Conservation (phyloP, 2,329 filamentous ascomycete species). For the Claviceps arundinis region DNA sequence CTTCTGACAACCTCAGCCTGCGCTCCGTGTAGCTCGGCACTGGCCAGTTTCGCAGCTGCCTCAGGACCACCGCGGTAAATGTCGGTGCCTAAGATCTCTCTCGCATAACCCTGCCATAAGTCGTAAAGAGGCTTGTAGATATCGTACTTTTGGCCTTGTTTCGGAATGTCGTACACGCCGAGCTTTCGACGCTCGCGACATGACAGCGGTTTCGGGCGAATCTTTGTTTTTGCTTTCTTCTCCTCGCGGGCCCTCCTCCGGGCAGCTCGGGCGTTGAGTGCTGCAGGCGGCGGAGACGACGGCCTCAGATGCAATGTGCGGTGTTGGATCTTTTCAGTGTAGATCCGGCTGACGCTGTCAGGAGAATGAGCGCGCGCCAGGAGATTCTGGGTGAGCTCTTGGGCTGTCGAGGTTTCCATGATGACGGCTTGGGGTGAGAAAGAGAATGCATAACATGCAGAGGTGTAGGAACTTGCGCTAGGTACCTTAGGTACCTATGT, state of each 20-base stretch:
- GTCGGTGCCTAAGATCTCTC: conserved; percentile 59
- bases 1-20: conserved; percentile 71
- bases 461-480: no score
- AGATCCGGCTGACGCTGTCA: conserved; percentile 56
- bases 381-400: conserved; percentile 44
- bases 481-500: no score
- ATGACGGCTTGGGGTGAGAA: not conserved
- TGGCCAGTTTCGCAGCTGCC: conserved; percentile 62
- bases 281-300: conserved; percentile 50
- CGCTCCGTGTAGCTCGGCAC: conserved; percentile 86
- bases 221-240: conserved; percentile 32
- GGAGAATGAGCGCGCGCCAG: conserved; percentile 70
- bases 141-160: conserved; percentile 46
- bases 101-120: conserved; percentile 77
- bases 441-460: not conserved
- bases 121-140: conserved; percentile 65
- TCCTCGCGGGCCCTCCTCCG: conserved; percentile 35
- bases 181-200: conserved; percentile 63
- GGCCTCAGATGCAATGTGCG: conserved; percentile 69
- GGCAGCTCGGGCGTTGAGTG: conserved; percentile 41
- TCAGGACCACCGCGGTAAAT: conserved; percentile 40
- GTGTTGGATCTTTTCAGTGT: conserved; percentile 69
- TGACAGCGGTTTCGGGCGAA: conserved; percentile 56
- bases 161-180: conserved; percentile 62
- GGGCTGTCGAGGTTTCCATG: conserved; percentile 23